A percentile compares a stretch with the other conserved stretches of the same genome.
Conservation (phyloP, 305 asterid genomes). For the Fraxinus greggii region DNA sequence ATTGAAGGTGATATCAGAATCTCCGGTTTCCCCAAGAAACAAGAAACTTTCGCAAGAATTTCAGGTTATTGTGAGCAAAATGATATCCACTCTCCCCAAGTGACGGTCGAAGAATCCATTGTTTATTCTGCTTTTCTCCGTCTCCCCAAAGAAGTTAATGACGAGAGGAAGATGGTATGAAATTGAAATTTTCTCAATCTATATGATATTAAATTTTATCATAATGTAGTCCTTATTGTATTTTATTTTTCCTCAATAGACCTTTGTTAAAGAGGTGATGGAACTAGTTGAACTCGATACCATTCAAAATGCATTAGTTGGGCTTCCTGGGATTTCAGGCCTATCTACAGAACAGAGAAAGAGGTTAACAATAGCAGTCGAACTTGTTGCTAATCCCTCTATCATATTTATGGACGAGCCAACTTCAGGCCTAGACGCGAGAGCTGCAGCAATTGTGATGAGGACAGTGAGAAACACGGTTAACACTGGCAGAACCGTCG, state of each 20-base stretch:
- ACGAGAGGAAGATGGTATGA: neutral
- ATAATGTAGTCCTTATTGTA: neutral
- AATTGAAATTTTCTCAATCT: neutral
- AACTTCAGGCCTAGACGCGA: slow-evolving; percentile 33
- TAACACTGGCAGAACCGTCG: slow-evolving; percentile 35
- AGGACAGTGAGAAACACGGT: slow-evolving; percentile 29
- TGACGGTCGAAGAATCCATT: slow-evolving; percentile 28
- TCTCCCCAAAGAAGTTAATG: slow-evolving; percentile 16
- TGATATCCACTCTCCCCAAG: slow-evolving; percentile 33
- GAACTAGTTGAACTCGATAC: slow-evolving; percentile 25
- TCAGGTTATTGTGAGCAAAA: slow-evolving; percentile 38
- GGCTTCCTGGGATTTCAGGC: slow-evolving; percentile 25
- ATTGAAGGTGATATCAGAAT: slow-evolving; percentile 33
- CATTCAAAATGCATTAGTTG: slow-evolving; percentile 23
- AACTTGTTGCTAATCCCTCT: slow-evolving; percentile 35
- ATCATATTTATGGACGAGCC: slow-evolving; percentile 37
- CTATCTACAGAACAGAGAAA: slow-evolving; percentile 37
- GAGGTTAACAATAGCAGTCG: slow-evolving; percentile 35
- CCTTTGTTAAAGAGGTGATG: slow-evolving; percentile 25
- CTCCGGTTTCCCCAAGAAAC: slow-evolving; percentile 34
- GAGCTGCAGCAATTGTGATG: slow-evolving; percentile 40
- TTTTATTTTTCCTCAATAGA: neutral
- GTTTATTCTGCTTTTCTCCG: slow-evolving; percentile 35
- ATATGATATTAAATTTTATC: neutral
- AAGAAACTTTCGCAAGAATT: slow-evolving; percentile 35